Evolutionary conservation across 495 filamentous ascomycete genomes (phyloP).

Genomic region (Penicillium samsonianum): DNA sequence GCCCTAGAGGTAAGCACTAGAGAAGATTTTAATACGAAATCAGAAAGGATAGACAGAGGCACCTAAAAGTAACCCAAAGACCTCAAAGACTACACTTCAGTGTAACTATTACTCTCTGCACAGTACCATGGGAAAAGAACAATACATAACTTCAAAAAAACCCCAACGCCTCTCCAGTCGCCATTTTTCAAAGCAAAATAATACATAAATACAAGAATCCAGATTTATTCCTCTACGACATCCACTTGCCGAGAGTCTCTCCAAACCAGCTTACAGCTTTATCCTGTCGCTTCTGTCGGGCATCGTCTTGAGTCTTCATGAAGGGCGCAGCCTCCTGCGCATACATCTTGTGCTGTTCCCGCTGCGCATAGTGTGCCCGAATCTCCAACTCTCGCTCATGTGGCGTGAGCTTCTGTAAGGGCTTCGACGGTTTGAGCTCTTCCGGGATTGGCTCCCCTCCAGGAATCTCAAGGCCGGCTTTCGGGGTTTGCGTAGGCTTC

Average conservation of each 20-base stretch:
- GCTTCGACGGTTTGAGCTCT: constrained; percentile 50
- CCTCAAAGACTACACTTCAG: background rate
- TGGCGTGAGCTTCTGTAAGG: constrained; percentile 59
- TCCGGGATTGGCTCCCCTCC: constrained; percentile 38
- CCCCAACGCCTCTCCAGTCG: constrained; percentile 12
- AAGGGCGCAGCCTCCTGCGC: constrained; percentile 53
- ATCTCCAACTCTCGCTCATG: constrained; percentile 68
- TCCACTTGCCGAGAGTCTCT: constrained; percentile 50
- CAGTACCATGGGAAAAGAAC: background rate
- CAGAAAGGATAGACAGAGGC: background rate
- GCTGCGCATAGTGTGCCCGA: constrained; percentile 60
- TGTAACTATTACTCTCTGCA: background rate
- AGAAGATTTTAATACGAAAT: background rate
- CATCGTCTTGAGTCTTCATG: constrained; percentile 58
- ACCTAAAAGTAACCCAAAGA: background rate
- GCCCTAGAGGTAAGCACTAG: background rate
- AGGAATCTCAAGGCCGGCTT: constrained; percentile 33
- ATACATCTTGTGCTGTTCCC: constrained; percentile 57
- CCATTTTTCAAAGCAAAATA: constrained; percentile 10
- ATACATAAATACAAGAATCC: constrained; percentile 8
- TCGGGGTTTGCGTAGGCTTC: constrained; percentile 16
- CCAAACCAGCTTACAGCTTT: constrained; percentile 59
- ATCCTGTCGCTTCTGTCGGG: constrained; percentile 57
- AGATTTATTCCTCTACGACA: constrained; percentile 32
- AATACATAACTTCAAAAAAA: constrained; percentile 1